A percentile compares a stretch with the other conserved stretches of the same genome.
Conservation (phyloP, 768 basidiomycete genomes). For the Podaxis sp. region DNA sequence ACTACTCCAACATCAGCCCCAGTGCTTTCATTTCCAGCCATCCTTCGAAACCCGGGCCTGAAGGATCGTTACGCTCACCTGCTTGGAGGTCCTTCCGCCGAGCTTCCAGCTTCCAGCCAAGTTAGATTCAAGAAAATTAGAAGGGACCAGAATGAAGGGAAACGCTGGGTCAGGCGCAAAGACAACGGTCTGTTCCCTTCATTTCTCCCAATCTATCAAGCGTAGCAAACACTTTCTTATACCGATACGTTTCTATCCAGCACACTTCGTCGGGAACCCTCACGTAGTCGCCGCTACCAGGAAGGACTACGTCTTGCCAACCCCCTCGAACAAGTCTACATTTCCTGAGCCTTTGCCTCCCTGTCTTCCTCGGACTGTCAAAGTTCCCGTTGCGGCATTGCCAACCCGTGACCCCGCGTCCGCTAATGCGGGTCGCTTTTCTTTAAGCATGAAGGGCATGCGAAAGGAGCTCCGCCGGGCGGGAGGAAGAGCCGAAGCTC, state of each 20-base stretch:
- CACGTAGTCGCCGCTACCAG: slow-evolving; percentile 65
- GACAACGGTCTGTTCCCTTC: slow-evolving; percentile 60
- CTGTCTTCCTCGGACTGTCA: slow-evolving; percentile 61
- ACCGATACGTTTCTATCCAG: slow-evolving; percentile 31
- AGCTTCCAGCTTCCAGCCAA: slow-evolving; percentile 4
- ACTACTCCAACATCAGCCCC: slow-evolving; percentile 33
- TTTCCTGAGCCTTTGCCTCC: slow-evolving; percentile 77
- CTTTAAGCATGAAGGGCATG: slow-evolving; percentile 73
- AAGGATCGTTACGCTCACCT: slow-evolving; percentile 55
- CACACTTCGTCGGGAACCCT: slow-evolving; percentile 68
- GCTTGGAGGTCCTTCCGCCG: slow-evolving; percentile 22
- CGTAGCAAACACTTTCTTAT: background rate
- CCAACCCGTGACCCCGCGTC: slow-evolving; percentile 46
- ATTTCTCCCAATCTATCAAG: background rate
- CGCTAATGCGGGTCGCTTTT: slow-evolving; percentile 74
- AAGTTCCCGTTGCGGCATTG: slow-evolving; percentile 44
- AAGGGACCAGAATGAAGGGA: slow-evolving; percentile 69
- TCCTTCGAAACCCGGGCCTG: slow-evolving; percentile 60
- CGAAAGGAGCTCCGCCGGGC: slow-evolving; percentile 61
- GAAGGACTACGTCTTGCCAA: slow-evolving; percentile 48
- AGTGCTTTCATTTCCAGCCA: slow-evolving; percentile 66
- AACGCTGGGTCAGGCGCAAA: slow-evolving; percentile 72
- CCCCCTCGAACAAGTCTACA: slow-evolving; percentile 48
- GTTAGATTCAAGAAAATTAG: slow-evolving; percentile 35
- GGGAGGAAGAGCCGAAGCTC: slow-evolving; percentile 55